Percentiles rank a stretch among this genome's conserved stretches.
phyloP scores from a whole-genome alignment of 352 stramenopile genomes.

The Phytopythium sindhum region DNA sequence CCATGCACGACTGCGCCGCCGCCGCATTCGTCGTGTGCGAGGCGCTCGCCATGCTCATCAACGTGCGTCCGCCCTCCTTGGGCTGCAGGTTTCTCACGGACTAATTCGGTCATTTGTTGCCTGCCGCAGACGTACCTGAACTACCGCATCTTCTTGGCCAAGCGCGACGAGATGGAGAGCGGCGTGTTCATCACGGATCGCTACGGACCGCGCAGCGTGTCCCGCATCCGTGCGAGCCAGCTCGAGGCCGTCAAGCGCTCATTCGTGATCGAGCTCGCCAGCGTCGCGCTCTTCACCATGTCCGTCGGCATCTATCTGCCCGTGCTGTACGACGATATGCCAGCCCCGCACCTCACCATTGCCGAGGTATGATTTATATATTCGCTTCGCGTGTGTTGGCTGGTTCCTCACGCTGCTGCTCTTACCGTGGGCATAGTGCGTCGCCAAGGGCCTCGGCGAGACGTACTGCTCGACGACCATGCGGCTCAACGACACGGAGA shows the following conservation, averaged over 20 bases:
- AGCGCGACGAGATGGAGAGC: conserved; percentile 49
- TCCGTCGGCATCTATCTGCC: conserved; percentile 54
- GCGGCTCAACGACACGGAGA: conserved; percentile 38
- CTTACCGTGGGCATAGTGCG: conserved; percentile 23
- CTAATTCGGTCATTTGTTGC: not conserved
- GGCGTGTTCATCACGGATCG: conserved; percentile 58
- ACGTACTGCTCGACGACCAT: conserved; percentile 55
- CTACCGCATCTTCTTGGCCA: conserved; percentile 50
- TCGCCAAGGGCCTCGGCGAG: conserved; percentile 31
- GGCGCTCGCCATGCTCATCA: conserved; percentile 49
- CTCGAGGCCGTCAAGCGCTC: conserved; percentile 41
- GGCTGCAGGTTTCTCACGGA: not conserved
- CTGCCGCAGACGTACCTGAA: conserved; percentile 49
- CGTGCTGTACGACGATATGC: conserved; percentile 36
- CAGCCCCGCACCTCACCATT: conserved; percentile 34
- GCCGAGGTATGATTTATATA: conserved; percentile 18
- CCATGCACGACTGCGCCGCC: conserved; percentile 38
- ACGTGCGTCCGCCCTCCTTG: conserved; percentile 44
- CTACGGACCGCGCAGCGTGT: conserved; percentile 43
- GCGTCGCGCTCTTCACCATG: conserved; percentile 41
- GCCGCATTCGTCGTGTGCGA: conserved; percentile 46
- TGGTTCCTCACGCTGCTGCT: not conserved
- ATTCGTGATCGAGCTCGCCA: conserved; percentile 49
- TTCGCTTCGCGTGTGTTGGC: not conserved
- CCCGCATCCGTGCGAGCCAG: conserved; percentile 36